Evolutionary conservation across 2,329 filamentous ascomycete genomes (phyloP).

Genomic region (Madurella mycetomatis): DNA sequence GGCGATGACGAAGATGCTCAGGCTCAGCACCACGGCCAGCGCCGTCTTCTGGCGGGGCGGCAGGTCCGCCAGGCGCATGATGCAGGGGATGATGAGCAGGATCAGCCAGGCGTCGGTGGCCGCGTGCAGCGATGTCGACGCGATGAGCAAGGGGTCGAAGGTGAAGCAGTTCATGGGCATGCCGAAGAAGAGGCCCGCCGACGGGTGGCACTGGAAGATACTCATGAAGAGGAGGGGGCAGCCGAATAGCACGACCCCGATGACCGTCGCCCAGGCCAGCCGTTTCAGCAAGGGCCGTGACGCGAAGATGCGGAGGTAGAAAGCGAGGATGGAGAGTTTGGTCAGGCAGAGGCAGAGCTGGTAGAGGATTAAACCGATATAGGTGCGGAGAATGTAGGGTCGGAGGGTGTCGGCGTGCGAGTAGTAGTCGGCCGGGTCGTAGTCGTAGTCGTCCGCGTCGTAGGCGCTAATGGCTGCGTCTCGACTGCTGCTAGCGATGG

Average conservation of each 20-base stretch:
- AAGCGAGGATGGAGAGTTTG: conserved; percentile 37
- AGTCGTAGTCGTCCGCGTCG: conserved; percentile 1
- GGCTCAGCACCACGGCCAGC: conserved; percentile 40
- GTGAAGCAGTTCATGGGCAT: conserved; percentile 35
- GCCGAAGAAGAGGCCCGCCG: conserved; percentile 35
- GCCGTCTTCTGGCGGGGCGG: conserved; percentile 41
- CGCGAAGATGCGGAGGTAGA: conserved; percentile 37
- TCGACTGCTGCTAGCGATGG: neutral
- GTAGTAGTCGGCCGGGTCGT: neutral
- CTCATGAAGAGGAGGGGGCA: conserved; percentile 34
- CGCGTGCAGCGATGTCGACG: conserved; percentile 44
- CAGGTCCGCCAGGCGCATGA: conserved; percentile 35
- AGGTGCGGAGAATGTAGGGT: conserved; percentile 31
- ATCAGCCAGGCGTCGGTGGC: conserved; percentile 43
- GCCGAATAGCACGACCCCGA: conserved; percentile 33
- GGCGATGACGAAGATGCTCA: conserved; percentile 39
- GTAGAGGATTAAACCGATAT: conserved; percentile 36
- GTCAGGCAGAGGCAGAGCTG: conserved; percentile 36
- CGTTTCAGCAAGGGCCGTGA: conserved; percentile 27
- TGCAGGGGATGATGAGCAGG: conserved; percentile 38
- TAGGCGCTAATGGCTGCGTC: neutral
- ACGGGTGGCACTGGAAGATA: conserved; percentile 42
- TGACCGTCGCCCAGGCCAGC: conserved; percentile 33
- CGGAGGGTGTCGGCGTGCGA: neutral
- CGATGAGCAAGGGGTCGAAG: conserved; percentile 39